Percentiles rank a stretch among this genome's conserved stretches.
Evolutionary conservation across 352 stramenopile genomes (phyloP).

Genomic region (Phytophthora idaei): DNA sequence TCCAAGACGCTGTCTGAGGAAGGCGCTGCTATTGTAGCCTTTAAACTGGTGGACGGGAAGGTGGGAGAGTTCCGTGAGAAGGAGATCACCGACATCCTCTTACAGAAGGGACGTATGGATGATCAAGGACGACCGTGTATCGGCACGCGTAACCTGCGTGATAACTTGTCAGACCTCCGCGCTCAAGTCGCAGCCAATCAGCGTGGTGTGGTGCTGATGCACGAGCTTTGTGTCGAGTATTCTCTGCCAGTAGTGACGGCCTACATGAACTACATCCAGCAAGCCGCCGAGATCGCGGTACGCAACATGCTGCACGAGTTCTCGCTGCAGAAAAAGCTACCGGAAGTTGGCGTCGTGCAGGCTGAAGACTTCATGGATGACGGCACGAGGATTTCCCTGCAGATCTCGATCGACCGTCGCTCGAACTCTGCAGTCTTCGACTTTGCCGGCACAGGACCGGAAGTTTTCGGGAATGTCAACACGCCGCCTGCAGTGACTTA

Average conservation of each 20-base stretch:
- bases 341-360: conserved; percentile 85
- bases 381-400: conserved; percentile 96
- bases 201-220: conserved; percentile 95
- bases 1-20: conserved; percentile 97
- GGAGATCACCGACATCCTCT: conserved; percentile 96
- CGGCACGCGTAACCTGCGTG: conserved; percentile 96
- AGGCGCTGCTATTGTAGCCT: conserved; percentile 98
- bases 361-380: conserved; percentile 99
- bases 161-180: conserved; percentile 98
- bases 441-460: conserved; percentile 96
- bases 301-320: conserved; percentile 96
- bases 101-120: conserved; percentile 87
- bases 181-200: conserved; percentile 99
- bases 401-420: conserved; percentile 95
- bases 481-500: conserved; percentile 98
- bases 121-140: conserved; percentile 84
- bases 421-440: conserved; percentile 95
- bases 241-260: conserved; percentile 94
- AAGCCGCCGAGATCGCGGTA: conserved; percentile 95
- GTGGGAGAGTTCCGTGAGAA: conserved; percentile 96
- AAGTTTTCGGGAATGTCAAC: conserved; percentile 99
- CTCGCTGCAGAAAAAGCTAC: conserved; percentile 76
- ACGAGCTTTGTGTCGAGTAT: conserved; percentile 96
- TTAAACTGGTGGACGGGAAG: conserved; percentile 97
- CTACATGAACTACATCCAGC: conserved; percentile 99